Percentiles rank a stretch among this genome's conserved stretches.
phyloP scores from a whole-genome alignment of 2,329 filamentous ascomycete species.

The Penicillium sp. region DNA sequence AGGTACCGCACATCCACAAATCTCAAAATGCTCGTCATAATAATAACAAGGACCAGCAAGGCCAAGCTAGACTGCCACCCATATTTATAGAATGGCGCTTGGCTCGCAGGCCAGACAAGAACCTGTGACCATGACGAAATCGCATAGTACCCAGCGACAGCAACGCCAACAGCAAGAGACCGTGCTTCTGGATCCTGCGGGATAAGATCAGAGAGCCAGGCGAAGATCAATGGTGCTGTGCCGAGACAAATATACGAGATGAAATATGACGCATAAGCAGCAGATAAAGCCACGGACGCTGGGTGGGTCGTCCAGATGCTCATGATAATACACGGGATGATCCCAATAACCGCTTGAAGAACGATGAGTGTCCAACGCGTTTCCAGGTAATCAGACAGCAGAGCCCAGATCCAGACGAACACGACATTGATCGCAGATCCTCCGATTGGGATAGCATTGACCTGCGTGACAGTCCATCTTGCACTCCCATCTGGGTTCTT shows the following conservation, averaged over 20 bases:
- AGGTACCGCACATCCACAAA: constrained; percentile 47
- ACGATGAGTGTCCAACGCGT: constrained; percentile 54
- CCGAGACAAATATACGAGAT: constrained; percentile 50
- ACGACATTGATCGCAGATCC: constrained; percentile 51
- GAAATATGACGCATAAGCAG: constrained; percentile 54
- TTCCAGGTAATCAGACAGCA: constrained; percentile 50
- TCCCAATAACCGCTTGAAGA: constrained; percentile 47
- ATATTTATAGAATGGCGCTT: constrained; percentile 51
- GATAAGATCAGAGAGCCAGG: constrained; percentile 53
- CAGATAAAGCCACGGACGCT: constrained; percentile 41
- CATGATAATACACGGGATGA: constrained; percentile 53
- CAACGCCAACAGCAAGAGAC: constrained; percentile 50
- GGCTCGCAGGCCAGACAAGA: constrained; percentile 52
- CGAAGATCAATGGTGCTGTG: constrained; percentile 53
- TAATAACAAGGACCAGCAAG: constrained; percentile 46
- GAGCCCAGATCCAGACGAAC: constrained; percentile 56
- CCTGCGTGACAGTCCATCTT: constrained; percentile 45
- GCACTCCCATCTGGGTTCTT: constrained; percentile 41
- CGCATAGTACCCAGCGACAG: constrained; percentile 52
- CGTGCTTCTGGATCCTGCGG: constrained; percentile 52
- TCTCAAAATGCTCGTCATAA: constrained; percentile 46
- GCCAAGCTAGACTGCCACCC: constrained; percentile 51
- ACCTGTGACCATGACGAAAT: constrained; percentile 54
- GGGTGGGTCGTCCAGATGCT: constrained; percentile 53
- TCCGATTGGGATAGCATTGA: constrained; percentile 52